Evolutionary conservation across 192 early-diverging fungal species (phyloP).

Genomic region (Gryganskiella cystojenkinii): DNA sequence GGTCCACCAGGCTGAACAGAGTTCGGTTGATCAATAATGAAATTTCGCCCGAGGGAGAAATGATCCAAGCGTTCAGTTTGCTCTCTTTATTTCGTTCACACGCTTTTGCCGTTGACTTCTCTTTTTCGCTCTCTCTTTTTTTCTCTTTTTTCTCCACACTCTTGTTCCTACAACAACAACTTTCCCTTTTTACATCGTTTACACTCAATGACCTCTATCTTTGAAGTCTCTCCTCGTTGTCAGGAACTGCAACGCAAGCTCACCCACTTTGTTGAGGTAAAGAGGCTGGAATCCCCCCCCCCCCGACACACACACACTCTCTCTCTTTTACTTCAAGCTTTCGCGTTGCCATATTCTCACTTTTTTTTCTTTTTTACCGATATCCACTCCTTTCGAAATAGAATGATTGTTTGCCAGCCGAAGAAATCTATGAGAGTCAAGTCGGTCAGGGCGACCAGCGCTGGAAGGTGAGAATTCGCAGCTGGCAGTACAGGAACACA

Average conservation of each 20-base stretch:
- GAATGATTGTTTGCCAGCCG: conserved; percentile 95
- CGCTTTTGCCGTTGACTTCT: no score
- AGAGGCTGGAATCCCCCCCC: no score
- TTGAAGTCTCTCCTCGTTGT: conserved; percentile 31
- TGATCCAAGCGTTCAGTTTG: no score
- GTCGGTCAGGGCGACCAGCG: conserved; percentile 79
- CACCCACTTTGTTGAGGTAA: conserved; percentile 28
- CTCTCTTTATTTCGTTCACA: no score
- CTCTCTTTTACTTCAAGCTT: not conserved
- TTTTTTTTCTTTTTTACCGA: not conserved
- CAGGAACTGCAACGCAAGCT: conserved; percentile 16
- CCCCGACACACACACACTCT: not conserved
- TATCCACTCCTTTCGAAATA: conserved; percentile 36
- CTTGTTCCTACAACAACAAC: not conserved
- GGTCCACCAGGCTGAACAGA: no score
- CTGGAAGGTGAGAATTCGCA: conserved; percentile 71
- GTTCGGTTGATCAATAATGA: no score
- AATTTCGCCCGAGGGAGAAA: no score
- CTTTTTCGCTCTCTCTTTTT: not conserved
- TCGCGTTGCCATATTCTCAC: not conserved
- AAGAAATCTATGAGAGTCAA: conserved; percentile 75
- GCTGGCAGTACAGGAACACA: not conserved
- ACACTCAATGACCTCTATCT: conserved; percentile 16
- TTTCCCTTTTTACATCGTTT: not conserved
- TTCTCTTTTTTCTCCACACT: not conserved